Conservation (phyloP, 2,329 filamentous ascomycete species). For the Drechslera avenae region DNA sequence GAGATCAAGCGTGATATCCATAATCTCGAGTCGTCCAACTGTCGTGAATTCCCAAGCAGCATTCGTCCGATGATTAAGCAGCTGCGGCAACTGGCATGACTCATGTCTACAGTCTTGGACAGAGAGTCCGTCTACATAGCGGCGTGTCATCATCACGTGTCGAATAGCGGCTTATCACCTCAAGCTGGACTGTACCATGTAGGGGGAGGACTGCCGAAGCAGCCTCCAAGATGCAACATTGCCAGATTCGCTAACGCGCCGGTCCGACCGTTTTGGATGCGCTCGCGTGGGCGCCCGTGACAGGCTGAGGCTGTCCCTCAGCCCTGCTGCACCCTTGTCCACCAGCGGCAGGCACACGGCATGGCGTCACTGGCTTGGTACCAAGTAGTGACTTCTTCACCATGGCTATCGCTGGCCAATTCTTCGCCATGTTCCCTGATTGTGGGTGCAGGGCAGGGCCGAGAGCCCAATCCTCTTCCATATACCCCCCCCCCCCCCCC, state of each 20-base stretch:
- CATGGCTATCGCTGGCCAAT: constrained; percentile 23
- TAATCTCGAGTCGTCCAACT: no score
- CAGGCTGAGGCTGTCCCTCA: constrained; percentile 18
- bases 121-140: no score
- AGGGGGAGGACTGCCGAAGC: no score
- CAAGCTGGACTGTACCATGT: no score
- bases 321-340: constrained; percentile 24
- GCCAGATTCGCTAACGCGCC: constrained; percentile 1
- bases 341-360: constrained; percentile 22
- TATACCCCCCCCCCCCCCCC: not conserved
- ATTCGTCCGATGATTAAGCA: no score
- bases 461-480: constrained; percentile 12
- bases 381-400: constrained; percentile 33
- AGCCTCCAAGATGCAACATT: not conserved
- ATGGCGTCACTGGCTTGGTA: constrained; percentile 30
- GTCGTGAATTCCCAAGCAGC: no score
- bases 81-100: no score
- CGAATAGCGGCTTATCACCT: not conserved
- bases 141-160: no score
- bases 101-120: no score
- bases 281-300: constrained; percentile 11
- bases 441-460: constrained; percentile 17
- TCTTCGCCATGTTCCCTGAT: constrained; percentile 28
- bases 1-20: no score
- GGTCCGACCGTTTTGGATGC: constrained; percentile 17